A percentile compares a stretch with the other conserved stretches of the same genome.
Conservation (phyloP, 1,284 basidiomycete genomes). For the Vanrija sp. region DNA sequence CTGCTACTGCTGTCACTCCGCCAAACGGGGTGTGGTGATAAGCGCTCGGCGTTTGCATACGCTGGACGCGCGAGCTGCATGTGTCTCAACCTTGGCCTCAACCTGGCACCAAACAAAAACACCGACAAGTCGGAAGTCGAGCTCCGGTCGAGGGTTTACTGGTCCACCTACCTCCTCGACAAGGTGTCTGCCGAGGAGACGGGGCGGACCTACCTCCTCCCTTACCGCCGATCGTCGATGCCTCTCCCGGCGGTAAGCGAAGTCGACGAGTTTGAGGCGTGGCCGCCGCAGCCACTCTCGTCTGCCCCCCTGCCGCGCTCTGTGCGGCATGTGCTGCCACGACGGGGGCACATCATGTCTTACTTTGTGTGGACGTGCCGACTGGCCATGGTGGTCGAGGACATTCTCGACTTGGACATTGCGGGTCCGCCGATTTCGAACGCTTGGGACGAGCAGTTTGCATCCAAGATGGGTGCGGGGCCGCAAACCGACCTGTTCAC, state of each 20-base stretch:
- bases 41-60: constrained; percentile 47
- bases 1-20: constrained; percentile 49
- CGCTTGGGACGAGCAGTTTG: constrained; percentile 14
- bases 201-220: constrained; percentile 47
- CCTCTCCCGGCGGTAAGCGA: constrained; percentile 47
- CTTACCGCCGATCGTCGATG: constrained; percentile 44
- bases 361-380: constrained; percentile 42
- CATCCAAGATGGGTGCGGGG: background rate
- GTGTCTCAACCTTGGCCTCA: constrained; percentile 50
- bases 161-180: constrained; percentile 50
- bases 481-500: constrained; percentile 1
- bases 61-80: constrained; percentile 47
- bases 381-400: constrained; percentile 42
- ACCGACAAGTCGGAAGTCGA: constrained; percentile 33
- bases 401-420: constrained; percentile 39
- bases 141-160: constrained; percentile 47
- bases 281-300: constrained; percentile 38
- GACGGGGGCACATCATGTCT: constrained; percentile 33
- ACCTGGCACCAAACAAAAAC: constrained; percentile 29
- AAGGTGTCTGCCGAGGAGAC: constrained; percentile 51
- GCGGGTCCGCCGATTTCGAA: constrained; percentile 18
- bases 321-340: constrained; percentile 25
- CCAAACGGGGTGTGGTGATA: constrained; percentile 50
- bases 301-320: constrained; percentile 19
- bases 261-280: constrained; percentile 50